Conservation (phyloP, 495 filamentous ascomycete species). For the Cryomyces minteri region DNA sequence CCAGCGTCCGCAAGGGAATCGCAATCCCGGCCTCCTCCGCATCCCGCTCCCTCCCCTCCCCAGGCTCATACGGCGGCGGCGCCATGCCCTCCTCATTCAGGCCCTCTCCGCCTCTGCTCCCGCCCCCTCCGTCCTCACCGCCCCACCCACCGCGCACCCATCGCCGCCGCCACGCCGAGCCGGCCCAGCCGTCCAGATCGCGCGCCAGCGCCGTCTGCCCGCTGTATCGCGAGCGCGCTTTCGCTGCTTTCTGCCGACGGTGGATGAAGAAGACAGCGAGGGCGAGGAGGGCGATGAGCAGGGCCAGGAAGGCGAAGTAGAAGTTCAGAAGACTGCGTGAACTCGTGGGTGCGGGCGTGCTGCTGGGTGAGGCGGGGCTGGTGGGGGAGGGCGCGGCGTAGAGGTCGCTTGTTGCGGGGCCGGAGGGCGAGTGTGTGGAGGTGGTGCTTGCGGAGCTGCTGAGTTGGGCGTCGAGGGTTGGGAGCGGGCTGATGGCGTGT, state of each 20-base stretch:
- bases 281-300: slow-evolving; percentile 13
- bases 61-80: slow-evolving; percentile 21
- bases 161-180: slow-evolving; percentile 3
- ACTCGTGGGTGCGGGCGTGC: not conserved
- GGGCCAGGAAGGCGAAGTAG: slow-evolving; percentile 24
- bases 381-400: not conserved
- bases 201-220: slow-evolving; percentile 16
- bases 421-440: not conserved
- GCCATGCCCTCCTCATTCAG: slow-evolving; percentile 24
- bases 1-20: slow-evolving; percentile 17
- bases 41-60: not conserved
- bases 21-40: slow-evolving; percentile 2
- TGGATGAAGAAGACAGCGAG: slow-evolving; percentile 13
- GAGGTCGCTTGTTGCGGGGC: not conserved
- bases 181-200: slow-evolving; percentile 18
- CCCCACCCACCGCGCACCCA: slow-evolving; percentile 15
- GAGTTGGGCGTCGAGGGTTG: not conserved
- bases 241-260: slow-evolving; percentile 10
- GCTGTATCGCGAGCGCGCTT: slow-evolving; percentile 7
- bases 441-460: not conserved
- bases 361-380: not conserved
- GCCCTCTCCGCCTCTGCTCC: slow-evolving; percentile 17
- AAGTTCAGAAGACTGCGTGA: slow-evolving; percentile 15
- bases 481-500: not conserved
- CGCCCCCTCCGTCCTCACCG: slow-evolving; percentile 2